Conservation (phyloP, 768 basidiomycete genomes). For the Daedaleopsis sinensis region DNA sequence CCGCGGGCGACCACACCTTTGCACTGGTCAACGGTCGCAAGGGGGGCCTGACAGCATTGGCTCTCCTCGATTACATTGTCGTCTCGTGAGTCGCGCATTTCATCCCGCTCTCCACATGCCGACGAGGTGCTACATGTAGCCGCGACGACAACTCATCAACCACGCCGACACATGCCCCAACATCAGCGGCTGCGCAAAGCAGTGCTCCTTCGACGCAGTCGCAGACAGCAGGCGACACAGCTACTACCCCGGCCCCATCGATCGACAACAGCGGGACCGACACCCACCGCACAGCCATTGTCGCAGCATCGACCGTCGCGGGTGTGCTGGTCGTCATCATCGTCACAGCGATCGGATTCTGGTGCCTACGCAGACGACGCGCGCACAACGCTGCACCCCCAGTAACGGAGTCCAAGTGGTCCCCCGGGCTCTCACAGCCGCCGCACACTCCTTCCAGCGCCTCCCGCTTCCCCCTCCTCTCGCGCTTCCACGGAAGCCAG, state of each 20-base stretch:
- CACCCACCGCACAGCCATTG: background rate
- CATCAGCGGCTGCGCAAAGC: too few species aligned
- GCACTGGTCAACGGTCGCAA: slow-evolving; percentile 37
- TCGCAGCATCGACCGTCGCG: background rate
- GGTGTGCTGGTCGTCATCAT: background rate
- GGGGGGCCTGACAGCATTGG: slow-evolving; percentile 30
- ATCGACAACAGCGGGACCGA: background rate
- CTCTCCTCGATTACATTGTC: slow-evolving; percentile 42
- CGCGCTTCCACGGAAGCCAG: too few species aligned
- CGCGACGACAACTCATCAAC: background rate
- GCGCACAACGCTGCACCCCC: background rate
- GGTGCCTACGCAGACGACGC: background rate
- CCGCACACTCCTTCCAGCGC: too few species aligned
- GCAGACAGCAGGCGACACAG: background rate
- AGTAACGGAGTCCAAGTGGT: background rate
- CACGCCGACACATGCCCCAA: background rate
- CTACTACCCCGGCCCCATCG: background rate
- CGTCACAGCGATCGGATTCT: background rate
- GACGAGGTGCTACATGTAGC: background rate
- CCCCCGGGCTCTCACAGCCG: too few species aligned
- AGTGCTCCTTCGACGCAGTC: background rate
- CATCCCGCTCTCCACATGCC: background rate
- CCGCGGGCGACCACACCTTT: slow-evolving; percentile 29
- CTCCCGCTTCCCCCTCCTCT: too few species aligned
- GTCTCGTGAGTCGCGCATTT: slow-evolving; percentile 34